These are phyloP conservation scores for Vanrija humicola DNA, from an alignment of 1,284 basidiomycete genomes.

Conservation along the genomic window DNA sequence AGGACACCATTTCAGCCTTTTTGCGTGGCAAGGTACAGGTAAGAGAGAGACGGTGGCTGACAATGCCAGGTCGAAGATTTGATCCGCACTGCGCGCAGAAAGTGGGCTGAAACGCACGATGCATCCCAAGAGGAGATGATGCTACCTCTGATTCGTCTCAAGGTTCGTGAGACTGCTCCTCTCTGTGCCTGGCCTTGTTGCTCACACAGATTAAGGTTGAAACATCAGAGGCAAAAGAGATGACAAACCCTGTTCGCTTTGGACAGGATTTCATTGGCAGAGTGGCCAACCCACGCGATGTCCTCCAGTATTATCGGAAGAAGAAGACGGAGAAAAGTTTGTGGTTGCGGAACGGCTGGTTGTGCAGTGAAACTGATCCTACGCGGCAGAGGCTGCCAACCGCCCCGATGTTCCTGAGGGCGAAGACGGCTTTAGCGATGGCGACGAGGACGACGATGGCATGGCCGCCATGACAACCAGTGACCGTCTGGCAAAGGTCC, in stretches of 20 bases:
- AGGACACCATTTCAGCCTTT: constrained; percentile 74
- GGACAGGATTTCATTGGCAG: constrained; percentile 90
- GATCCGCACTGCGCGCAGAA: constrained; percentile 67
- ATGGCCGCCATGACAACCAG: constrained; percentile 51
- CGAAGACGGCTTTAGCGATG: constrained; percentile 59
- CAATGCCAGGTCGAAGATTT: constrained; percentile 66
- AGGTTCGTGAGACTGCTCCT: constrained; percentile 52
- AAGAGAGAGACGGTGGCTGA: constrained; percentile 1
- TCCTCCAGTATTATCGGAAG: constrained; percentile 81
- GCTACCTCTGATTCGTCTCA: constrained; percentile 85
- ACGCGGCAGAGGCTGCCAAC: constrained; percentile 35
- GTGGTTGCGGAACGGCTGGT: constrained; percentile 6
- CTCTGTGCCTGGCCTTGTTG: neutral
- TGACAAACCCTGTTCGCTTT: constrained; percentile 93
- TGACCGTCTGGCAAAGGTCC: constrained; percentile 46
- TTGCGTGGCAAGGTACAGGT: constrained; percentile 64
- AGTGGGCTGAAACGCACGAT: constrained; percentile 76
- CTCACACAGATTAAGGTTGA: constrained; percentile 62
- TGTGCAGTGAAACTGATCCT: neutral
- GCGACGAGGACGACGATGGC: constrained; percentile 59
- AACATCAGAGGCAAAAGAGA: constrained; percentile 79
- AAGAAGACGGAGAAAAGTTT: constrained; percentile 57
- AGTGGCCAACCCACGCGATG: constrained; percentile 90
- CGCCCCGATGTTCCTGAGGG: constrained; percentile 33
- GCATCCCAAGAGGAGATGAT: constrained; percentile 59